Conservation (phyloP, 2,329 filamentous ascomycete species). For the Fonsecaea multimorphosa region DNA sequence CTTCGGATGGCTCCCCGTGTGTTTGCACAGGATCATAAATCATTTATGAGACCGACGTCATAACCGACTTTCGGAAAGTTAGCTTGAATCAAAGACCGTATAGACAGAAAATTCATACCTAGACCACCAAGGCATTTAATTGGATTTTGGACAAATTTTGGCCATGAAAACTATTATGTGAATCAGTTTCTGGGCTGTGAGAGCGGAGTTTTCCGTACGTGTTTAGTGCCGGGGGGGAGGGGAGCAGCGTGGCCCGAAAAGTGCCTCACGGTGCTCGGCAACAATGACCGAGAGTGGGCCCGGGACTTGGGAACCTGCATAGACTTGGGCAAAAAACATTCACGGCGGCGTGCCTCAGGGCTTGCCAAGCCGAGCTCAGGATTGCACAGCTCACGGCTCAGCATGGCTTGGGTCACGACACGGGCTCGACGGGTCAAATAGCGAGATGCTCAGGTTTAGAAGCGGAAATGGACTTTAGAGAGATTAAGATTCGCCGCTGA, state of each 20-base stretch:
- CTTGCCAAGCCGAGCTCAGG: conserved; percentile 1
- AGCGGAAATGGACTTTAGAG: neutral
- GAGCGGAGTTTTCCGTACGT: conserved; percentile 18
- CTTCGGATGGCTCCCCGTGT: conserved; percentile 25
- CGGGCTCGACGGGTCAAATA: too few species aligned
- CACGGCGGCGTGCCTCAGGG: conserved; percentile 2
- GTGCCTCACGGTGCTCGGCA: conserved; percentile 9
- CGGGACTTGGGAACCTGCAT: neutral
- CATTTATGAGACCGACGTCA: conserved; percentile 28
- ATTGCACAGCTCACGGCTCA: too few species aligned
- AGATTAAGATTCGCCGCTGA: neutral
- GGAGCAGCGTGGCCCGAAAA: too few species aligned
- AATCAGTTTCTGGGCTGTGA: conserved; percentile 14
- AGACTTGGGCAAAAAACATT: neutral
- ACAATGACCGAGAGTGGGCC: neutral
- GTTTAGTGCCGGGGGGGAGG: conserved; percentile 15
- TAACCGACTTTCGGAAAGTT: conserved; percentile 26
- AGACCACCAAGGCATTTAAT: conserved; percentile 18
- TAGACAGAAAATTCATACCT: conserved; percentile 24
- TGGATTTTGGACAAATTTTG: conserved; percentile 8
- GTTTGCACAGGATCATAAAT: conserved; percentile 21
- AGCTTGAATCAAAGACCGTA: conserved; percentile 21
- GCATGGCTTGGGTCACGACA: too few species aligned
- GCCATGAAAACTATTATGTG: conserved; percentile 13
- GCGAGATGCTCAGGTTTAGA: neutral